These are phyloP conservation scores for Rhodotorula sp. DNA, from an alignment of 1,284 basidiomycete genomes.

Conservation along the genomic window DNA sequence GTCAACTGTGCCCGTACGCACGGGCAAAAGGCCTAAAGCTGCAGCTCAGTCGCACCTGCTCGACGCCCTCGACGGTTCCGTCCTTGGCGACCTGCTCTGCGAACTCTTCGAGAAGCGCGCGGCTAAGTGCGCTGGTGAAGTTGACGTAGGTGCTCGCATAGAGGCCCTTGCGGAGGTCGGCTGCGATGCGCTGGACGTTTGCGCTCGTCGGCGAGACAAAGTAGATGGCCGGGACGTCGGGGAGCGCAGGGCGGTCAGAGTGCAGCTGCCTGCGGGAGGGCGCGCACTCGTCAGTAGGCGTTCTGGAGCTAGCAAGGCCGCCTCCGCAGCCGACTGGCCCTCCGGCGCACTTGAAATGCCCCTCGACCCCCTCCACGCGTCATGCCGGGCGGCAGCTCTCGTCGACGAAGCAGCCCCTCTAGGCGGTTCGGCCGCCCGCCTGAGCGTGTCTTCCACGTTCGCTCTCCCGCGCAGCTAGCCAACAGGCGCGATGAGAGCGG, in stretches of 20 bases:
- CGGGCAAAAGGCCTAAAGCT: slow-evolving; percentile 12
- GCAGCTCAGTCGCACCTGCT: slow-evolving; percentile 61
- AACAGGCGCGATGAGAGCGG: background rate
- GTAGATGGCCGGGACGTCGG: slow-evolving; percentile 96
- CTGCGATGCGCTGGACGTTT: slow-evolving; percentile 80
- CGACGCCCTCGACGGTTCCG: slow-evolving; percentile 78
- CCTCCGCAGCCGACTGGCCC: too few relatives aligned
- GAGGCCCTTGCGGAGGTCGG: slow-evolving; percentile 73
- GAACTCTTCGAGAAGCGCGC: slow-evolving; percentile 88
- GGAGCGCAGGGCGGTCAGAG: slow-evolving; percentile 79
- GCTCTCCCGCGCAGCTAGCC: background rate
- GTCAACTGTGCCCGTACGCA: background rate
- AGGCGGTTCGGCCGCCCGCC: too few relatives aligned
- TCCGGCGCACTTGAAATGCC: too few relatives aligned
- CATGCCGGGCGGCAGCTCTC: too few relatives aligned
- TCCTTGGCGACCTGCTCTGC: slow-evolving; percentile 83
- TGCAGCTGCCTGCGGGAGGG: slow-evolving; percentile 74
- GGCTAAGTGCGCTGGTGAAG: slow-evolving; percentile 87
- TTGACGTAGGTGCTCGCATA: slow-evolving; percentile 95
- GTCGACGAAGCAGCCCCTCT: too few relatives aligned
- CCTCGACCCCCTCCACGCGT: too few relatives aligned
- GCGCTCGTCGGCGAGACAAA: slow-evolving; percentile 87
- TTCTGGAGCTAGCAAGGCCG: background rate
- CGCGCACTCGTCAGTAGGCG: background rate
- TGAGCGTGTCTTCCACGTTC: too few relatives aligned